phyloP scores from a whole-genome alignment of 192 early-diverging fungal genomes.

The Coemansia sp. region DNA sequence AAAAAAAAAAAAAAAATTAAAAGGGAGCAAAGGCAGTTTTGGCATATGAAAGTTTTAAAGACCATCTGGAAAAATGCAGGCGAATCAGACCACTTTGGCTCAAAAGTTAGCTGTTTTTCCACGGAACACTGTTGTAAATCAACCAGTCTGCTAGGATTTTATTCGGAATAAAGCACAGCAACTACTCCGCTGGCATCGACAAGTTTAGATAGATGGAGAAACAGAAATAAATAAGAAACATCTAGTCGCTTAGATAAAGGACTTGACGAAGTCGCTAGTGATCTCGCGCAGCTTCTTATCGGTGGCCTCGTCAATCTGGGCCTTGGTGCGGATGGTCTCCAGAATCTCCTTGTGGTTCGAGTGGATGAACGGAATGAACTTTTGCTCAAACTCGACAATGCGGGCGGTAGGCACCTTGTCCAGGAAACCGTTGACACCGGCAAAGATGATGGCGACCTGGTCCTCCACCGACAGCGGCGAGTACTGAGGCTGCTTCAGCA shows the following conservation, averaged over 20 bases:
- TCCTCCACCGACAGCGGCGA: slow-evolving; percentile 92
- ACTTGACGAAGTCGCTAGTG: slow-evolving; percentile 72
- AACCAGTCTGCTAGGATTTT: too few relatives aligned
- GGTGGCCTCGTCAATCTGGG: slow-evolving; percentile 81
- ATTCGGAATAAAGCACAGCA: too few relatives aligned
- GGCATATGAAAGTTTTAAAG: too few relatives aligned
- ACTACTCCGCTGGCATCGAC: too few relatives aligned
- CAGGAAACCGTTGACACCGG: slow-evolving; percentile 99
- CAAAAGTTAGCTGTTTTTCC: too few relatives aligned
- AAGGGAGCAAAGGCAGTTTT: too few relatives aligned
- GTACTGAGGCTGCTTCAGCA: slow-evolving; percentile 99
- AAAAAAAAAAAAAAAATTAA: too few relatives aligned
- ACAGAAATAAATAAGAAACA: slow-evolving; percentile 4
- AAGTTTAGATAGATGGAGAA: slow-evolving; percentile 4
- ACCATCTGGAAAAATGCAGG: too few relatives aligned
- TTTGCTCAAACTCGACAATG: slow-evolving; percentile 90
- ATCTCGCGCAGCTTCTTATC: slow-evolving; percentile 92
- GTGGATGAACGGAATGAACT: slow-evolving; percentile 82
- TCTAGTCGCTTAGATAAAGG: slow-evolving; percentile 60
- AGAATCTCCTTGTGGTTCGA: slow-evolving; percentile 88
- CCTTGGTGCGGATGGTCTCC: slow-evolving; percentile 85
- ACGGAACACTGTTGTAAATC: too few relatives aligned
- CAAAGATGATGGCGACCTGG: slow-evolving; percentile 97
- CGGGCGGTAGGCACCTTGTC: slow-evolving; percentile 96
- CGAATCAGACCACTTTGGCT: too few relatives aligned